Evolutionary conservation across 306 rosid species (phyloP).

Genomic region (Sphenostylis stenocarpa): DNA sequence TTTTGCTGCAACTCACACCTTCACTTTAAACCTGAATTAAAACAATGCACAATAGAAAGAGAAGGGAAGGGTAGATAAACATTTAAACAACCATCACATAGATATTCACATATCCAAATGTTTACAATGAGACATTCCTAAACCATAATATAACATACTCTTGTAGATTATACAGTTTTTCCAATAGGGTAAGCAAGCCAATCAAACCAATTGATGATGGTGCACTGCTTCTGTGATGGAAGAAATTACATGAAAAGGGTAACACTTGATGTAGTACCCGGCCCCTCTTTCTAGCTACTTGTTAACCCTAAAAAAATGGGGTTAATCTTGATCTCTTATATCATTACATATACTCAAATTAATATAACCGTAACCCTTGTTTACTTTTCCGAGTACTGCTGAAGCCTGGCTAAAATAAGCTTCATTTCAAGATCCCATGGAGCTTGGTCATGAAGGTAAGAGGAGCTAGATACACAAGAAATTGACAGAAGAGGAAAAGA

Average conservation of each 20-base stretch:
- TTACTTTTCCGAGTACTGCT: constrained; percentile 6
- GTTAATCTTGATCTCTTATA: constrained; percentile 31
- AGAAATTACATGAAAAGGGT: constrained; percentile 32
- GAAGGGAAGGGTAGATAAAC: neutral
- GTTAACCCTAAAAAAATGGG: constrained; percentile 41
- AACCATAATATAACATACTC: neutral
- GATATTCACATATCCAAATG: neutral
- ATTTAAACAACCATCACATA: neutral
- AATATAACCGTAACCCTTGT: constrained; percentile 22
- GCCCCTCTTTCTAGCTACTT: constrained; percentile 23
- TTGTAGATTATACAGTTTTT: constrained; percentile 35
- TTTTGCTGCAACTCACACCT: constrained; percentile 12
- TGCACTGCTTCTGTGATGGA: constrained; percentile 25
- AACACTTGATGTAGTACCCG: neutral
- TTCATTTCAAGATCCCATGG: constrained; percentile 44
- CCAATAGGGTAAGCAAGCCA: neutral
- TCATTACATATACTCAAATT: constrained; percentile 8
- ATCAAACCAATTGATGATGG: constrained; percentile 7
- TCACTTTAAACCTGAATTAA: constrained; percentile 5
- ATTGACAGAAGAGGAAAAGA: constrained; percentile 19
- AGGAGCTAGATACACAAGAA: constrained; percentile 26
- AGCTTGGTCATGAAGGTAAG: constrained; percentile 25
- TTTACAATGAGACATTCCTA: neutral
- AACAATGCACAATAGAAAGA: constrained; percentile 18
- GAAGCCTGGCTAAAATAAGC: constrained; percentile 61